These are phyloP conservation scores for Ichthyophthirius multifiliis DNA, from an alignment of 169 alveolate species.

Conservation along the genomic window DNA sequence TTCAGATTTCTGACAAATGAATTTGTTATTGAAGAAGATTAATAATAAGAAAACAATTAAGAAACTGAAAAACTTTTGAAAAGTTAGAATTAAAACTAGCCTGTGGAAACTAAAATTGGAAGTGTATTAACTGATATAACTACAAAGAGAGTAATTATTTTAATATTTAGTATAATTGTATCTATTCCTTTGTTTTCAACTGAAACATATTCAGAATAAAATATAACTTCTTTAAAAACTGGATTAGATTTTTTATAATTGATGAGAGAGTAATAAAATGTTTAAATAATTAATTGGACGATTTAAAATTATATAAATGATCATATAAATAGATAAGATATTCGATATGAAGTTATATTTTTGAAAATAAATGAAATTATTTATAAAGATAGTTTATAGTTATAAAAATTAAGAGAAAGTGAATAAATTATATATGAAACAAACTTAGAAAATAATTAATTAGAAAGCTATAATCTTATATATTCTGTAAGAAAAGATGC, in stretches of 20 bases:
- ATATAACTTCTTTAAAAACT: conserved; percentile 51
- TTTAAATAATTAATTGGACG: no score
- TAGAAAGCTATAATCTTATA: no score
- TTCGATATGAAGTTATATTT: no score
- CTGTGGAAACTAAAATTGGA: conserved; percentile 85
- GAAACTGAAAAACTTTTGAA: no score
- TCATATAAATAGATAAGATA: neutral
- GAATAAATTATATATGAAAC: neutral
- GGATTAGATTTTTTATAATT: neutral
- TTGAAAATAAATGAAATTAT: no score
- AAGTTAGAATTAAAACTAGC: no score
- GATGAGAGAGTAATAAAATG: no score
- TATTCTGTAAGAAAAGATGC: neutral
- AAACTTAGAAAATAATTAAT: no score
- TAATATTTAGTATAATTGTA: conserved; percentile 70
- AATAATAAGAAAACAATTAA: no score
- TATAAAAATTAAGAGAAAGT: neutral
- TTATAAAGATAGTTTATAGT: no score
- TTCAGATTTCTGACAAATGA: no score
- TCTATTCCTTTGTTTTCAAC: conserved; percentile 62
- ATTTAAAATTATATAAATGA: neutral
- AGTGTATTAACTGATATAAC: conserved; percentile 81
- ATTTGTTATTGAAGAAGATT: no score
- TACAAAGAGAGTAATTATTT: conserved; percentile 79
- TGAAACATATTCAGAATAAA: conserved; percentile 48